Evolutionary conservation across 257 asterid species (phyloP), one percentile per base, ranked within the genome.

Genomic region (Prunella vulgaris): DNA sequence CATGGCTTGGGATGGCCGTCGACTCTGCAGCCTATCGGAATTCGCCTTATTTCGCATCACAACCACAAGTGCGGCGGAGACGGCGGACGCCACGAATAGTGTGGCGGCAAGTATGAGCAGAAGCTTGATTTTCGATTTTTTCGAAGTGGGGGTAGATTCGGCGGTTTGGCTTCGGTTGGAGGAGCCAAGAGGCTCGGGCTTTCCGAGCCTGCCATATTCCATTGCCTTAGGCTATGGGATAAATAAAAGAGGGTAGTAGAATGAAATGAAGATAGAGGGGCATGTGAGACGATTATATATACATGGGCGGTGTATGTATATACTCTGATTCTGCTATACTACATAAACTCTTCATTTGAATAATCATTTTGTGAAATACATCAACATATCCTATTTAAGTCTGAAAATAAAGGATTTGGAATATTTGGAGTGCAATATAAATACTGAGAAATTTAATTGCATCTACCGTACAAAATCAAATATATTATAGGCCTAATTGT

Each of bases 1-100:
- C 71, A 91, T 89, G 25, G 97, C 90, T 48, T 81, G 81, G 4
- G 97, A 81, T 0, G 95, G 97, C 68, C 82, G 85, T 25, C 75
- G 80, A 21, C 25, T 76, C 18, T 56, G 83, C 40, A 77, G 27
- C 49, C 21, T 20, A 0, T 72, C 71, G 10, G 84, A 76, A 15
- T 25, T 66, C 3, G 82, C 54, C 37, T 38, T 82, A 28, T 53
- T 69, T 0, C 83, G 76, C n/a, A 85, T 56, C 0, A 75, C 84
- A 27, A 84, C 81, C 18, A 85, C 85, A 1, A 80, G 59, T 9
- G 80, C 87, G 12, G 88, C 89, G 42, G 90, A 71, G 72, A 80
- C 30, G 68, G 85, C 92, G 18, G 90, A 69, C 7, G 82, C 86
- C 27, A 76, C 78, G 10, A 92, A 5, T 24, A 88, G 86, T 2